A percentile compares a stretch with the other conserved stretches of the same genome.
Conservation (phyloP, 2,329 filamentous ascomycete genomes). For the Stemphylium lycopersici region DNA sequence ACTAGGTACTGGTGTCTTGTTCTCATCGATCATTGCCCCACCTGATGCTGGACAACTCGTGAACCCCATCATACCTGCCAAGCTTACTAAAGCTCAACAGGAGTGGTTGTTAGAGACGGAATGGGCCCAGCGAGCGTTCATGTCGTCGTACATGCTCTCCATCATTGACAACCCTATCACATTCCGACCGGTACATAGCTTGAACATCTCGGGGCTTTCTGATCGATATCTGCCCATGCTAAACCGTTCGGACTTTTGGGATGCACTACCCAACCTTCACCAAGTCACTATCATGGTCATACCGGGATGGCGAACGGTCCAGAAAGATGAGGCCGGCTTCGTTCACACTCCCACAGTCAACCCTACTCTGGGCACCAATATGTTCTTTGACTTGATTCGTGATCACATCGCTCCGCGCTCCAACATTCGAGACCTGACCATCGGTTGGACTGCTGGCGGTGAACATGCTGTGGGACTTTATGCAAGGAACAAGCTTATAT, state of each 20-base stretch:
- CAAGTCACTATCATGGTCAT: constrained; percentile 66
- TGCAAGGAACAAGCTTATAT: constrained; percentile 66
- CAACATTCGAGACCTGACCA: constrained; percentile 64
- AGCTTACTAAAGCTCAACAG: constrained; percentile 67
- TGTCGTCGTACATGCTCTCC: constrained; percentile 70
- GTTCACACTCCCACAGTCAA: constrained; percentile 57
- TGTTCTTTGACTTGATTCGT: constrained; percentile 61
- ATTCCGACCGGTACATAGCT: constrained; percentile 62
- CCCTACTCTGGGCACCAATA: constrained; percentile 59
- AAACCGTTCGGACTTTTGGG: constrained; percentile 66
- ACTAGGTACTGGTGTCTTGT: constrained; percentile 37
- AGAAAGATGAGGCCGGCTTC: constrained; percentile 58
- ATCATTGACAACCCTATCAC: constrained; percentile 64
- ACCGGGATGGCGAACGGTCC: constrained; percentile 69
- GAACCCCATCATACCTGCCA: constrained; percentile 57
- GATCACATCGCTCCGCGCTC: constrained; percentile 55
- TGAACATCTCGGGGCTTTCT: constrained; percentile 70
- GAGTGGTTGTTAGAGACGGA: constrained; percentile 72
- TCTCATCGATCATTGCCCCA: constrained; percentile 40
- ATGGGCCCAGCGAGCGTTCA: constrained; percentile 71
- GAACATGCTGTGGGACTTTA: constrained; percentile 68
- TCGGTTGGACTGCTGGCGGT: constrained; percentile 72
- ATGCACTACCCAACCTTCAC: constrained; percentile 59
- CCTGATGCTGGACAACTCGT: constrained; percentile 30
- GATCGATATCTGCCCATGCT: constrained; percentile 65